Base-by-base conservation (phyloP, 495 filamentous ascomycete species). In the Neurospora sp. region DNA sequence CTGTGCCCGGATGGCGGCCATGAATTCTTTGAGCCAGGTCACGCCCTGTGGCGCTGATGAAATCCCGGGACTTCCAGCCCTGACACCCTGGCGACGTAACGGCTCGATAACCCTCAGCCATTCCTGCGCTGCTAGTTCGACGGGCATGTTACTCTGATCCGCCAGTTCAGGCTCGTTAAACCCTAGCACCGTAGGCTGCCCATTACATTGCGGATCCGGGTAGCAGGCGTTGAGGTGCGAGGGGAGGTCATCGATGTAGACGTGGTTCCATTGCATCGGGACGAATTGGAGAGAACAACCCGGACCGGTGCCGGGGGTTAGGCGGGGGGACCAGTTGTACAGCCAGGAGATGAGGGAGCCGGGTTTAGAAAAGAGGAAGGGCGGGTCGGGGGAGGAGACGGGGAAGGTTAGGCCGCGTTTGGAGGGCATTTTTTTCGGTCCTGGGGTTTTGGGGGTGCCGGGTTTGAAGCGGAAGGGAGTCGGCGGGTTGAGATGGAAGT, bases 201-300 rank as follows among this genome's bases (percentile, higher is more conserved):
- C 42, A 10, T 39, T 71, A 3, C 71, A 59, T 15, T 72, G 3
- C 5, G 15, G 2, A 5, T 66, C 54, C 0, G 54, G 54, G 15
- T 34, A 66, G 54, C 54, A 66, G 8, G 28, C 24, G 10, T 70
- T 21, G 2, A 21, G 2, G 72, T 73, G 74, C 5, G 70, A 37
- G 19, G 75, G 34, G 21, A 78, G 73, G 0, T 13, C 45, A 45
- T 77, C 73, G 24, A 75, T 75, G 69, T 75, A 74, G 39, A 78
- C 77, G 75, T 78, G 77, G 72, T 78, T 78, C 77, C 77, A 78
- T 54, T 78, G 77, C 77, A 78, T 78, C 6, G 77, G 77, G 0
- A 78, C 69, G 34, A 78, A 78, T 37, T 73, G 75, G 2, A 78
- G 72, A 4, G 72, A 72, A 37, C 59, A 76, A 5, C 28, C 28